These are phyloP conservation scores for Debaryomycetaceae sp. DNA, from an alignment of 1,139 yeast genomes.

Conservation along the genomic window DNA sequence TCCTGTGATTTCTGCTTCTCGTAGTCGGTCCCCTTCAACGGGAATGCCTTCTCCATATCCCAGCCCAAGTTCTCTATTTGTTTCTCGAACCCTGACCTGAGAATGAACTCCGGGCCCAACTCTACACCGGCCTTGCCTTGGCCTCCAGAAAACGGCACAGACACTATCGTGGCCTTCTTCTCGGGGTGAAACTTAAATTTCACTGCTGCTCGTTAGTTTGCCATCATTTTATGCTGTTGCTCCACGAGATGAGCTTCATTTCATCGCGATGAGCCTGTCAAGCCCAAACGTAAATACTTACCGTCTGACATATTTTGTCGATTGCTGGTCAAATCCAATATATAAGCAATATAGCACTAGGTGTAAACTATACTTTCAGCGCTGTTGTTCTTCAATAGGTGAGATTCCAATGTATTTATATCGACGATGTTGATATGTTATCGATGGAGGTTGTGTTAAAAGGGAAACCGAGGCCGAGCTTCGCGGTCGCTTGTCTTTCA, in stretches of 20 bases:
- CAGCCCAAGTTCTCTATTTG: conserved; percentile 71
- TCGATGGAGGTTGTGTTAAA: neutral
- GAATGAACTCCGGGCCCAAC: conserved; percentile 80
- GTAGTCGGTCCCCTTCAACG: conserved; percentile 51
- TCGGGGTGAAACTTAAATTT: conserved; percentile 51
- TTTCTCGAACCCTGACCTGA: conserved; percentile 65
- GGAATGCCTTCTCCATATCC: conserved; percentile 55
- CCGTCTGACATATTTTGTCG: conserved; percentile 4
- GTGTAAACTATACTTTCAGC: neutral
- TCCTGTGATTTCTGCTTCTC: conserved; percentile 38
- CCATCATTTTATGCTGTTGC: neutral
- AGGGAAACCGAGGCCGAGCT: conserved; percentile 1
- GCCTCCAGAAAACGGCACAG: conserved; percentile 96
- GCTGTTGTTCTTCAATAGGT: neutral
- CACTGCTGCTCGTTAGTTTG: conserved; percentile 13
- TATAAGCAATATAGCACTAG: neutral
- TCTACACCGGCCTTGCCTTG: conserved; percentile 94
- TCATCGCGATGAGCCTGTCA: neutral
- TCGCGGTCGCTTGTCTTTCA: conserved; percentile 1
- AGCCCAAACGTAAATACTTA: conserved; percentile 1
- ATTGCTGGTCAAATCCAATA: neutral
- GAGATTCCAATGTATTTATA: neutral
- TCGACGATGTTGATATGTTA: neutral
- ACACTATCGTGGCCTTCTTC: conserved; percentile 59
- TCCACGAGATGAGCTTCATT: neutral